Evolutionary conservation across 768 basidiomycete species (phyloP).

Genomic region (Macrolepiota fuliginosa): DNA sequence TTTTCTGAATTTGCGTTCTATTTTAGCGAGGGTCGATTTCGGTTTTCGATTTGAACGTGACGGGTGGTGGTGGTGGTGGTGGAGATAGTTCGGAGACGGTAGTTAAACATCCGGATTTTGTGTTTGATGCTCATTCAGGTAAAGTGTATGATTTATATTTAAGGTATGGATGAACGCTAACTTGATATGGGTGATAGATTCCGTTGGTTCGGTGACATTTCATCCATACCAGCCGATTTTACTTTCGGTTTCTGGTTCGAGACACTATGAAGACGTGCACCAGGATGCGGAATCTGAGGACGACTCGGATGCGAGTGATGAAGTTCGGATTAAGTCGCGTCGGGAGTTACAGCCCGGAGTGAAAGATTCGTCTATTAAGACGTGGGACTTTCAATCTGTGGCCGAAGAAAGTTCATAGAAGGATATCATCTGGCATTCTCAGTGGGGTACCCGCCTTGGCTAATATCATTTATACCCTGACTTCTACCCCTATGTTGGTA

Average conservation of each 20-base stretch:
- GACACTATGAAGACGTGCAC: conserved; percentile 48
- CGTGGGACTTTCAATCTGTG: conserved; percentile 25
- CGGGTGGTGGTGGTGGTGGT: conserved; percentile 11
- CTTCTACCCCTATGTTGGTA: too few relatives aligned
- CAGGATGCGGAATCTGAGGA: conserved; percentile 22
- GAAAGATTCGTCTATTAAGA: conserved; percentile 31
- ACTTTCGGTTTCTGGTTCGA: conserved; percentile 72
- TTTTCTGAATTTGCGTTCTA: background rate
- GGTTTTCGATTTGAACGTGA: conserved; percentile 49
- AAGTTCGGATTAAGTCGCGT: background rate
- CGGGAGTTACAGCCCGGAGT: conserved; percentile 23
- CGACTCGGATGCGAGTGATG: conserved; percentile 7
- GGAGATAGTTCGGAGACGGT: conserved; percentile 15
- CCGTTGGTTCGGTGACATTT: conserved; percentile 70
- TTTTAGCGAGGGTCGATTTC: conserved; percentile 55
- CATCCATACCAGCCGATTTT: conserved; percentile 61
- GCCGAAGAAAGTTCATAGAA: background rate
- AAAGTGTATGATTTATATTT: background rate
- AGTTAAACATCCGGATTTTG: conserved; percentile 24
- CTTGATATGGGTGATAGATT: conserved; percentile 47
- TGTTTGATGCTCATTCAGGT: conserved; percentile 61
- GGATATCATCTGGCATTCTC: too few relatives aligned
- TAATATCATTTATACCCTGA: too few relatives aligned
- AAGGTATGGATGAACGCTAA: background rate
- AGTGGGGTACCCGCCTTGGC: too few relatives aligned